Evolutionary conservation across 306 rosid species (phyloP).

Genomic region (Dalbergia cultrata): DNA sequence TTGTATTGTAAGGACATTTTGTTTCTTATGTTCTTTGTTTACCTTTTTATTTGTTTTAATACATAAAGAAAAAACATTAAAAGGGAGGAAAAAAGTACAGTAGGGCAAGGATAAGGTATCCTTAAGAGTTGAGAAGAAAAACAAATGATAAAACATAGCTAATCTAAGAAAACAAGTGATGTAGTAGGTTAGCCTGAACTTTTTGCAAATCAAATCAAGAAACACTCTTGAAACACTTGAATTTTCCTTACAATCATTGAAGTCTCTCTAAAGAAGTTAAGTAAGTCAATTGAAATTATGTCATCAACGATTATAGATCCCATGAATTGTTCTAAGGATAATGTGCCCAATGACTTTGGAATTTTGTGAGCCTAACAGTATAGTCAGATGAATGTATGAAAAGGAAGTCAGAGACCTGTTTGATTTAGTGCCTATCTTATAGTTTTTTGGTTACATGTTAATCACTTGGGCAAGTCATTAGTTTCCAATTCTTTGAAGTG

Average conservation of each 20-base stretch:
- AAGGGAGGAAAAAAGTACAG: conserved; percentile 2
- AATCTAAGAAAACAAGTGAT: conserved; percentile 20
- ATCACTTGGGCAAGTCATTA: conserved; percentile 2
- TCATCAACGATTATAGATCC: not conserved
- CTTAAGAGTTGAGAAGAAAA: not conserved
- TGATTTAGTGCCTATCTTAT: not conserved
- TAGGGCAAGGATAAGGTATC: not conserved
- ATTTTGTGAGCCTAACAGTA: not conserved
- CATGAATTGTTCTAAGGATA: conserved; percentile 19
- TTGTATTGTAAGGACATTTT: not conserved
- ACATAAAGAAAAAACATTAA: not conserved
- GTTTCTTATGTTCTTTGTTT: not conserved
- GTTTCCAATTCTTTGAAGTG: not conserved
- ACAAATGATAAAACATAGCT: not conserved
- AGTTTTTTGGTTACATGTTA: not conserved
- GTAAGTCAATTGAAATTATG: conserved; percentile 26
- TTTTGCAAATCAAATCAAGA: not conserved
- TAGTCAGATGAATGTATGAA: not conserved
- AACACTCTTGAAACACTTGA: conserved; percentile 20
- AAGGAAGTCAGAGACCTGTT: conserved; percentile 8
- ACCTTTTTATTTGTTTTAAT: not conserved
- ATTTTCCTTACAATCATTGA: not conserved
- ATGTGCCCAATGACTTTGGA: conserved; percentile 14
- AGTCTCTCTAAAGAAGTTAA: not conserved
- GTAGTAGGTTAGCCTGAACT: conserved; percentile 3